These are phyloP conservation scores for Populus davidiana DNA, from an alignment of 345 rosid genomes.

Conservation along the genomic window DNA sequence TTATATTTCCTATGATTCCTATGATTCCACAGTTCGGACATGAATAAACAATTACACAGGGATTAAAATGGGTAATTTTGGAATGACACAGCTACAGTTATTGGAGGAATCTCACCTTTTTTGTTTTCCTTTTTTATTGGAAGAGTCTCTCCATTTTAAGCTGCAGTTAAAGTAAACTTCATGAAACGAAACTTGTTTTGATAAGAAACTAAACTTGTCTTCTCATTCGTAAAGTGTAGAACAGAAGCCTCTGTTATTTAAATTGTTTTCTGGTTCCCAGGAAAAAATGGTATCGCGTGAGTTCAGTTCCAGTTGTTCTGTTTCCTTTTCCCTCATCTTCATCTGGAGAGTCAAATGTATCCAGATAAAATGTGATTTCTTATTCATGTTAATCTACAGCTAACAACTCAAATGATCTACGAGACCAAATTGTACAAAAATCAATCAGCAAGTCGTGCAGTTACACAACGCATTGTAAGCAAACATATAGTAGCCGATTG, in stretches of 20 bases:
- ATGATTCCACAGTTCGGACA: not conserved
- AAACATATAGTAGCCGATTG: too few relatives aligned
- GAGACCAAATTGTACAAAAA: not conserved
- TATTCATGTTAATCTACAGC: not conserved
- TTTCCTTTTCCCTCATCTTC: not conserved
- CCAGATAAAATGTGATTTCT: not conserved
- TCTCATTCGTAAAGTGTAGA: too few relatives aligned
- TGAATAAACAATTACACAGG: too few relatives aligned
- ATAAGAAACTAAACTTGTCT: not conserved
- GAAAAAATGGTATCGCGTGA: too few relatives aligned
- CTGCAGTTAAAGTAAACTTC: not conserved
- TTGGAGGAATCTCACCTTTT: not conserved
- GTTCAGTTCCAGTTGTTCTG: not conserved
- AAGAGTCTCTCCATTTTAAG: too few relatives aligned
- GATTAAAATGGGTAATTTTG: not conserved
- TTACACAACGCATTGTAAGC: not conserved
- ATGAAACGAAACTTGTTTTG: not conserved
- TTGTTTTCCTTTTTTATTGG: too few relatives aligned
- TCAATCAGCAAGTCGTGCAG: not conserved
- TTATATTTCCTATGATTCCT: not conserved
- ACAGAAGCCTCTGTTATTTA: too few relatives aligned
- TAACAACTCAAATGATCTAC: not conserved
- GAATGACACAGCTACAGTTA: not conserved
- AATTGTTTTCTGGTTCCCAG: too few relatives aligned
- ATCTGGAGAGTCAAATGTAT: not conserved